Evolutionary conservation across 805 yeast genomes (phyloP), one percentile per base, ranked within the genome.

Genomic region (Cyberlindnera bimundalis): DNA sequence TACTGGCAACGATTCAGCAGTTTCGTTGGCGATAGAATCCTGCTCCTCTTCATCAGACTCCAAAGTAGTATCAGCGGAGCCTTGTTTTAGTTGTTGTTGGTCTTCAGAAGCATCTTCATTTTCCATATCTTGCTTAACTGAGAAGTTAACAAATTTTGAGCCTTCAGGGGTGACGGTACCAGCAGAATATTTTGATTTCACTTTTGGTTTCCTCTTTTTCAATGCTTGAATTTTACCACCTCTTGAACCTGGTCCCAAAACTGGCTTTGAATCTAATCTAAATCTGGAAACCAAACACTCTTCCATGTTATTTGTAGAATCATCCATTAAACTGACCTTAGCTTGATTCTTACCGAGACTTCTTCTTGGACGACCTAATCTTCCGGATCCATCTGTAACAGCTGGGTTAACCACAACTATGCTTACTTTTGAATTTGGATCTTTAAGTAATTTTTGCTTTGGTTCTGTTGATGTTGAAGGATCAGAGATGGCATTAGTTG

Each of bases 321-420:
- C 20, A 1, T 23, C 35, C 15, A 35, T 48, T 17, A 35, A 27
- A 9, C 24, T 29, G 27, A 31, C 31, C 4, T 38, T 8, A 7
- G 33, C 13, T 17, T 24, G 18, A 42, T 39, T 15, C 21, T 29
- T 21, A 10, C 10, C 31, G 2, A 33, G 20, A 17, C 45, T 42
- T 21, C 41, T 44, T 38, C 61, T 46, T 31, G 61, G 61, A 19
- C 61, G 48, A 1, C 61, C 61, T 6, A 57, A 41, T 29, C 60
- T 40, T 2, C 51, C 45, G 1, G 57, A 28, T 2, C 59, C 59
- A 11, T 53, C 53, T 3, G 17, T 45, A 13, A 53, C 46, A 5
- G 48, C 53, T 0, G 61, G 61, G 35, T 57, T 53, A 4, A 57
- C 61, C 11, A 55, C 56, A 13, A 57, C 59, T 12, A 57, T 45